phyloP scores from a whole-genome alignment of 257 asterid species.

The Rhazya stricta region DNA sequence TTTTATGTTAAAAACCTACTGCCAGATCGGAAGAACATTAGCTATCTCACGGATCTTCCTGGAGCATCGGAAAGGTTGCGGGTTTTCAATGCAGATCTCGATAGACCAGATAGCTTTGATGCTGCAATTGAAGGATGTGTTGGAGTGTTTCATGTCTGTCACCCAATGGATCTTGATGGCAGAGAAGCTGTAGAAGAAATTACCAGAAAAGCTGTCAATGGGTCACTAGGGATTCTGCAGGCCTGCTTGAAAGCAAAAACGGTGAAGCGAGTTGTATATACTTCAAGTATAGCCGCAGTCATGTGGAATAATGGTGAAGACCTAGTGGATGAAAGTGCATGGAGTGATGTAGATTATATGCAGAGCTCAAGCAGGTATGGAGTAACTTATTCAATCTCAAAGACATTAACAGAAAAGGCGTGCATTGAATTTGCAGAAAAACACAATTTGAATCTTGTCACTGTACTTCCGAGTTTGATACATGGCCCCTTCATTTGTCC shows the following conservation, averaged over 20 bases:
- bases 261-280: constrained; percentile 45
- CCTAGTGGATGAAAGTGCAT: constrained; percentile 28
- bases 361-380: background rate
- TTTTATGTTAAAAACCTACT: constrained; percentile 18
- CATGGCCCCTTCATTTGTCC: constrained; percentile 60
- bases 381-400: constrained; percentile 31
- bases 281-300: constrained; percentile 30
- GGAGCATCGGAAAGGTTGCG: constrained; percentile 47
- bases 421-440: constrained; percentile 44
- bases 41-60: constrained; percentile 50
- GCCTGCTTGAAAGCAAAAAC: constrained; percentile 46
- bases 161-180: constrained; percentile 51
- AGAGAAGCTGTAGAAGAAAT: constrained; percentile 44
- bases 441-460: constrained; percentile 49
- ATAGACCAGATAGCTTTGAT: constrained; percentile 40
- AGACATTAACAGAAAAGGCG: constrained; percentile 45
- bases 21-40: constrained; percentile 34
- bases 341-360: constrained; percentile 39
- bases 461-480: constrained; percentile 42
- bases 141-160: constrained; percentile 69
- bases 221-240: constrained; percentile 33
- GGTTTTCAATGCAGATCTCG: constrained; percentile 55
- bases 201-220: constrained; percentile 25
- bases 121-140: constrained; percentile 54
- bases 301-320: background rate